Evolutionary conservation across 208 protist species (phyloP), one percentile per base, ranked within the genome.

Genomic region (Porcisia deanei): DNA sequence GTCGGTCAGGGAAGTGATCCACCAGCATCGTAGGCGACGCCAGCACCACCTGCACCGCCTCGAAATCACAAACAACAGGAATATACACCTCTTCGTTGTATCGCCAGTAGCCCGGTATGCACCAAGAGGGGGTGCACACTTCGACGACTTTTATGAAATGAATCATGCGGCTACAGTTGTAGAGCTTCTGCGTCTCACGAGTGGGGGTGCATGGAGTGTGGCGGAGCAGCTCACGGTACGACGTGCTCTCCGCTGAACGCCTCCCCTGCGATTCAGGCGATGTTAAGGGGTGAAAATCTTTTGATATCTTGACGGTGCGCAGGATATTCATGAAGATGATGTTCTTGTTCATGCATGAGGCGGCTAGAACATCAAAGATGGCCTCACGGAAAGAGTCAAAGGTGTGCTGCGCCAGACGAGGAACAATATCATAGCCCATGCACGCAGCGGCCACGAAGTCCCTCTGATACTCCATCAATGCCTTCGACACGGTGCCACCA

Each of bases 1-100:
- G 72, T 20, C 84, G 84, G 75, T 97, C 91, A n/a, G 93, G 93
- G 74, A 97, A 91, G 81, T 97, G 93, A 81, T 97, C 91, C 0
- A 74, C 79, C 45, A 96, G 90, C 93, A 97, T 97, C 39, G 85
- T 90, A 18, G 90, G 84, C 1, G 88, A 78, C 58, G 86, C 87
- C 25, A 94, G 66, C 2, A 97, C 47, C 68, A 88, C 85, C 77
- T 97, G 91, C 68, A 96, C 84, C 71, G 89, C 91, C 49, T 84
- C 67, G 10, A 81, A 77, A 34, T 85, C 82, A 8, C 77, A 84
- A 54, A 96, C 80, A 52, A 75, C 71, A 4, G 93, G 93, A 14
- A 91, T 79, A 71, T 89, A 96, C 39, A 94, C 81, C 22, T 91
- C 83, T 43, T 94, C 89, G 12, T 71, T 80, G 69, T 68, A 81